Conservation (phyloP, 371 early-diverging fungal species). For the Polyrhizophydium stewartii region DNA sequence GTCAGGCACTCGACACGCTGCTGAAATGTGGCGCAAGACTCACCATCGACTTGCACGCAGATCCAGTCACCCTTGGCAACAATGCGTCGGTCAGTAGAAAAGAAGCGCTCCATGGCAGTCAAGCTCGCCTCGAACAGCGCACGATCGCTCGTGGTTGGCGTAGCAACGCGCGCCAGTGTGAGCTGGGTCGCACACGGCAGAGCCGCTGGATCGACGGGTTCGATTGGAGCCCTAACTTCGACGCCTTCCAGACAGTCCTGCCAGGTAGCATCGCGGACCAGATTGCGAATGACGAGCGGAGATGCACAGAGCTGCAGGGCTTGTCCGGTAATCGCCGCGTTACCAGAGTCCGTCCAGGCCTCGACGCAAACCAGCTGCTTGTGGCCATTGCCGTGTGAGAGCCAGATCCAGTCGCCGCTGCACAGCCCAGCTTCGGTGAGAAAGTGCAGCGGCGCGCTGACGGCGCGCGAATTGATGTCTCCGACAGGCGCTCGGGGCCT, state of each 20-base stretch:
- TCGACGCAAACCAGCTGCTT: slow-evolving; percentile 1
- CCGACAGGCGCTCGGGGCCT: no score
- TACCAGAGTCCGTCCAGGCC: no score
- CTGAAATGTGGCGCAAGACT: no score
- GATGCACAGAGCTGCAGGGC: no score
- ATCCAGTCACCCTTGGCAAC: slow-evolving; percentile 73
- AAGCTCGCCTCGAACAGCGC: slow-evolving; percentile 57
- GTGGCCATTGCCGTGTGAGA: slow-evolving; percentile 7
- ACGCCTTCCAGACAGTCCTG: no score
- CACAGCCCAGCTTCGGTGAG: background rate
- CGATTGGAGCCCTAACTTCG: slow-evolving; percentile 53
- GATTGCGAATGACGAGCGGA: no score
- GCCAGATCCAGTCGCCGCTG: background rate
- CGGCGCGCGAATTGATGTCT: no score
- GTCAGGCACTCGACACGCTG: no score
- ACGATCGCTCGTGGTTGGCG: slow-evolving; percentile 67
- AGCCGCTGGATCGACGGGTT: slow-evolving; percentile 14
- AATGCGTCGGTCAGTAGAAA: slow-evolving; percentile 60
- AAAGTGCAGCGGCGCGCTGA: no score
- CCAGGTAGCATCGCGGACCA: no score
- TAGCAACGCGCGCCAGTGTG: slow-evolving; percentile 70
- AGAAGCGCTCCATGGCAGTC: slow-evolving; percentile 64
- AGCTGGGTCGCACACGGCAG: slow-evolving; percentile 41
- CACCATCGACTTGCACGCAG: slow-evolving; percentile 62
- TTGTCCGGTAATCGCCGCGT: no score